These are phyloP conservation scores for Vitis hybrid DNA, from an alignment of 177 flowering plant species.

Conservation along the genomic window DNA sequence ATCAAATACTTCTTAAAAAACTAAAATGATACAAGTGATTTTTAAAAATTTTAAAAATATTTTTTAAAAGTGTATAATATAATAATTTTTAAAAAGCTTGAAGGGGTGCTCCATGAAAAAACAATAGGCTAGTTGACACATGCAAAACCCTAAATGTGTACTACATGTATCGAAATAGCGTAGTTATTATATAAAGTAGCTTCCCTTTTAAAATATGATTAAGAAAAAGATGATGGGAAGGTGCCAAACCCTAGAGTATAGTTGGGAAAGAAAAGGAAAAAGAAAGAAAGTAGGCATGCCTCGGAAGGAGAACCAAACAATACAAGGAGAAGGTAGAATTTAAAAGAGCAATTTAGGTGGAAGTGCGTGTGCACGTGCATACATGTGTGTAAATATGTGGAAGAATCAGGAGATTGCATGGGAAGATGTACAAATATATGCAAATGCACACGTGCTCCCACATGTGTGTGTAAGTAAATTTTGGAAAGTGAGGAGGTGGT, in stretches of 20 bases:
- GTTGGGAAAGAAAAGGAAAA: background rate
- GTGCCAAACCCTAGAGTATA: background rate
- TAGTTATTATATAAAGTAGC: too few species aligned
- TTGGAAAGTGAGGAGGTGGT: background rate
- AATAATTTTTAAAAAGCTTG: too few species aligned
- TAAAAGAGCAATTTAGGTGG: slow-evolving; percentile 24
- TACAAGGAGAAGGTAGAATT: slow-evolving; percentile 4
- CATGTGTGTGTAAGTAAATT: slow-evolving; percentile 32
- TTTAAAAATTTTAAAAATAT: too few species aligned
- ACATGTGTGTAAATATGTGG: slow-evolving; percentile 41
- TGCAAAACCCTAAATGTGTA: too few species aligned
- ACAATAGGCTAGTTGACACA: too few species aligned
- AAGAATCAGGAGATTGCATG: background rate
- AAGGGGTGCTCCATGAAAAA: too few species aligned
- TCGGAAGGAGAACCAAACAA: slow-evolving; percentile 17
- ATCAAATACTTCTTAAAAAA: too few species aligned
- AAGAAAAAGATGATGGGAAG: too few species aligned
- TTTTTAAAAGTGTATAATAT: too few species aligned
- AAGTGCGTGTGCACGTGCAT: slow-evolving; percentile 40
- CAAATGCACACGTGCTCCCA: slow-evolving; percentile 39
- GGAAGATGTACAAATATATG: slow-evolving; percentile 10
- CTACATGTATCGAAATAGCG: too few species aligned
- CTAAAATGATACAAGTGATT: too few species aligned
- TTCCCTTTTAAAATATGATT: too few species aligned
- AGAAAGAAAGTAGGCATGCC: background rate